A percentile compares a stretch with the other conserved stretches of the same genome.
Evolutionary conservation across 2,329 filamentous ascomycete genomes (phyloP).

Genomic region (Akanthomyces muscarius): DNA sequence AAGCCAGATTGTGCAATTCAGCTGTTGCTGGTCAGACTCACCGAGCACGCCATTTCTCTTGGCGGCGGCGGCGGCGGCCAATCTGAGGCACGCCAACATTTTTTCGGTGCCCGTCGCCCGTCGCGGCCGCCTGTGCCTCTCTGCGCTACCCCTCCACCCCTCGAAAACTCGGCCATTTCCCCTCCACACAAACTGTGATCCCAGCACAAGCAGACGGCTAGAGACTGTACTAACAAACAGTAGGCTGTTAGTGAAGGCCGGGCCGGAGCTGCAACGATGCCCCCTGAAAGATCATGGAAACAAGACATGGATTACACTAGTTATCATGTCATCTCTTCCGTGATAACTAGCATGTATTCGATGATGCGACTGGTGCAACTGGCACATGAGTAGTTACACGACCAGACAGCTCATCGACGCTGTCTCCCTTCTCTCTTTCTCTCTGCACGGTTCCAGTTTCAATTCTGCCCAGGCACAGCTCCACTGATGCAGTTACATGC

Average conservation of each 20-base stretch:
- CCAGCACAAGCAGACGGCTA: not conserved
- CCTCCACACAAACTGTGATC: not conserved
- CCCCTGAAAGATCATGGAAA: not conserved
- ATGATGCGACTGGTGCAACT: not conserved
- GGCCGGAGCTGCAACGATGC: not conserved
- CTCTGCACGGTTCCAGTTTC: constrained; percentile 8
- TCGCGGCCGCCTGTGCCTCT: not conserved
- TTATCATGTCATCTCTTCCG: not conserved
- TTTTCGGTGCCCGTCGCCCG: not conserved
- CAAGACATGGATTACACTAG: not conserved
- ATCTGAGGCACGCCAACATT: not conserved
- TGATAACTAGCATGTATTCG: not conserved
- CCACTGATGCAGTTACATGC: constrained; percentile 1
- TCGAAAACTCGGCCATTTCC: not conserved
- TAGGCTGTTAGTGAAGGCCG: too few relatives aligned
- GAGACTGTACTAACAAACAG: too few relatives aligned
- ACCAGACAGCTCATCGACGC: not conserved
- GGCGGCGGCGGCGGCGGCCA: not conserved
- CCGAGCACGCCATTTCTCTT: constrained; percentile 14
- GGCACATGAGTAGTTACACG: too few relatives aligned
- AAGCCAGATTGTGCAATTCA: not conserved
- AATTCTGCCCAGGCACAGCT: not conserved
- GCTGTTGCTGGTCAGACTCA: not conserved
- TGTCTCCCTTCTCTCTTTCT: not conserved
- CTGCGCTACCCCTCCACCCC: not conserved